These are phyloP conservation scores for Apiospora aurea DNA, from an alignment of 2,329 filamentous ascomycete genomes.

Conservation along the genomic window DNA sequence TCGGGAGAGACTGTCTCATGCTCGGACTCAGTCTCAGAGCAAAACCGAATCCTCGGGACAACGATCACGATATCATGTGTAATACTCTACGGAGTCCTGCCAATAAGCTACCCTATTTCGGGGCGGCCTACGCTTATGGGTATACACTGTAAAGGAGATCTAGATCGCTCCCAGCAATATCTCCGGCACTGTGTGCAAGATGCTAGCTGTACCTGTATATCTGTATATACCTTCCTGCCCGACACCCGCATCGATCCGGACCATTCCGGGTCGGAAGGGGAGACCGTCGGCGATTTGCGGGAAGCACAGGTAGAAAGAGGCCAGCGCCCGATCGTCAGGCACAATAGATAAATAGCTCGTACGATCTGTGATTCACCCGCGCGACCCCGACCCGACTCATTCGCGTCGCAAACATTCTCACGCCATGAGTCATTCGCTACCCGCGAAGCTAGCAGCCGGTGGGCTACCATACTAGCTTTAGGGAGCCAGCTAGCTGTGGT, in stretches of 20 bases:
- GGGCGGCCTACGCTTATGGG: neutral
- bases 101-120: neutral
- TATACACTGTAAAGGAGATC: neutral
- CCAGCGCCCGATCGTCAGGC: neutral
- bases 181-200: conserved; percentile 13
- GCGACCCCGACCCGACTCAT: conserved; percentile 8
- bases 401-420: neutral
- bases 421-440: conserved; percentile 8
- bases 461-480: neutral
- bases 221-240: neutral
- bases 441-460: neutral
- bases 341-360: neutral
- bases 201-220: neutral
- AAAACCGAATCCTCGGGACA: conserved; percentile 2
- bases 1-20: conserved; percentile 6
- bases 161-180: neutral
- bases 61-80: neutral
- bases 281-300: conserved; percentile 3
- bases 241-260: neutral
- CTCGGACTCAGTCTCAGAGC: conserved; percentile 1
- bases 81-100: conserved; percentile 5
- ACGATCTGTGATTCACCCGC: conserved; percentile 12
- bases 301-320: neutral
- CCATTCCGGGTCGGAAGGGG: neutral
- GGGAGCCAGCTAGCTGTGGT: neutral